Conservation (phyloP, 306 rosid species). For the Fragaria ananassa region DNA sequence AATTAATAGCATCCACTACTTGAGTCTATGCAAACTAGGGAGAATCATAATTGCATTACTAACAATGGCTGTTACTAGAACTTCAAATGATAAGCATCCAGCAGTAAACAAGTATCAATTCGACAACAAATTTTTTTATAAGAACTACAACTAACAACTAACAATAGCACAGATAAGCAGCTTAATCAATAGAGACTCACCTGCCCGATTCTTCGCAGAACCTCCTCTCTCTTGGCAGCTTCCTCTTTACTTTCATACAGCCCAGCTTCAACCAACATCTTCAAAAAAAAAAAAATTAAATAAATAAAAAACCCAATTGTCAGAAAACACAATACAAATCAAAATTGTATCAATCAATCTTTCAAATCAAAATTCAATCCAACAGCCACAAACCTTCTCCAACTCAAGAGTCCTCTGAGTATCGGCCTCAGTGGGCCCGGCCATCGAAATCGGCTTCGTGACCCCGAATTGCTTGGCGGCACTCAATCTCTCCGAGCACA, state of each 20-base stretch:
- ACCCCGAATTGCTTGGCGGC: slow-evolving; percentile 49
- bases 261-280: slow-evolving; percentile 56
- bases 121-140: not conserved
- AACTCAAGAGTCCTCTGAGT: slow-evolving; percentile 41
- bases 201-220: slow-evolving; percentile 52
- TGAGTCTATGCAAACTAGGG: not conserved
- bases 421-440: slow-evolving; percentile 57
- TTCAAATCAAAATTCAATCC: not conserved
- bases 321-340: not conserved
- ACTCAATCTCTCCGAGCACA: slow-evolving; percentile 44
- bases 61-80: not conserved
- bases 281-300: not conserved
- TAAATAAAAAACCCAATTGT: not conserved
- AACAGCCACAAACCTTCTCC: slow-evolving; percentile 53
- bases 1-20: not conserved
- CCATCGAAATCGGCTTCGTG: slow-evolving; percentile 60
- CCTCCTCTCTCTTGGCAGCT: slow-evolving; percentile 58
- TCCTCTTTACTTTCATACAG: slow-evolving; percentile 61
- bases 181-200: slow-evolving; percentile 18
- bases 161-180: not conserved
- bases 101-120: not conserved
- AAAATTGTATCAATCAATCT: not conserved
- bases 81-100: not conserved
- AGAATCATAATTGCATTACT: not conserved
- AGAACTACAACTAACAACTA: not conserved